These are phyloP conservation scores for Favolaschia claudopus DNA, from an alignment of 768 basidiomycete genomes.

Conservation along the genomic window DNA sequence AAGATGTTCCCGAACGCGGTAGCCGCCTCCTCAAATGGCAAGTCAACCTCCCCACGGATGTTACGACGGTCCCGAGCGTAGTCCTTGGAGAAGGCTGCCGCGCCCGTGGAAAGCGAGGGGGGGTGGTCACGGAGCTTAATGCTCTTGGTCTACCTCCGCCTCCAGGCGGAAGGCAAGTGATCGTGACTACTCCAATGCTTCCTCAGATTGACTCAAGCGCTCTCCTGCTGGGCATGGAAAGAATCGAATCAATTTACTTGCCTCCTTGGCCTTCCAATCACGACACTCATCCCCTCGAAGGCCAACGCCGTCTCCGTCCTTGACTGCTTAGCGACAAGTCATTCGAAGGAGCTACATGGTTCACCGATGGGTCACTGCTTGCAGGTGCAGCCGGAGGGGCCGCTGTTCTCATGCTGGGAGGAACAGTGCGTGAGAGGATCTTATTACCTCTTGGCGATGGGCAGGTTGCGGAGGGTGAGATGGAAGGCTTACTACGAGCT, in stretches of 20 bases:
- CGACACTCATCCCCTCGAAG: not conserved
- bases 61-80: too few species aligned
- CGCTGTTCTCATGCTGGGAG: not conserved
- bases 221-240: not conserved
- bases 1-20: too few species aligned
- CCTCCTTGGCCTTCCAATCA: not conserved
- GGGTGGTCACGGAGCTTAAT: too few species aligned
- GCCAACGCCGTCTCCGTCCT: not conserved
- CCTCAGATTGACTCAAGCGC: not conserved
- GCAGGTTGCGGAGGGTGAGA: not conserved
- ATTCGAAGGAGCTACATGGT: not conserved
- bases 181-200: not conserved
- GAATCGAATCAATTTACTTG: not conserved
- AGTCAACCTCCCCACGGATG: too few species aligned
- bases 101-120: too few species aligned
- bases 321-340: not conserved
- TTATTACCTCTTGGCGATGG: not conserved
- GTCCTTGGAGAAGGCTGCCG: too few species aligned
- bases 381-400: not conserved
- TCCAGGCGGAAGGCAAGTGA: conserved; percentile 1
- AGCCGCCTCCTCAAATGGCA: too few species aligned
- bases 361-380: not conserved
- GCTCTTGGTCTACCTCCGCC: too few species aligned
- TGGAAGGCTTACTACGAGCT: not conserved
- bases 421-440: not conserved